These are phyloP conservation scores for Wickerhamomyces hampshirensis DNA, from an alignment of 805 yeast species.

Conservation along the genomic window DNA sequence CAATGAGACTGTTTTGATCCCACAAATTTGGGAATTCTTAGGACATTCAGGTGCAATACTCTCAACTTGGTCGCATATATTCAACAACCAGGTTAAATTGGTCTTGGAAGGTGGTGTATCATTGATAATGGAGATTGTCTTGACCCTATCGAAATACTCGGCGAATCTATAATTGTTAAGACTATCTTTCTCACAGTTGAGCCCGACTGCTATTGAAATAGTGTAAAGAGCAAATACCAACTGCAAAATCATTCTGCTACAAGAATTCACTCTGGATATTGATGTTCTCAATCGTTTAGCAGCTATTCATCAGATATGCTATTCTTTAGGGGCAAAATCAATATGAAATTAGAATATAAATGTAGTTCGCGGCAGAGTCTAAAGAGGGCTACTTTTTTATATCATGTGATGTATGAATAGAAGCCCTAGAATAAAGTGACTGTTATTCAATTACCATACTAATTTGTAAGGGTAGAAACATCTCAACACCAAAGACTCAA, in stretches of 20 bases:
- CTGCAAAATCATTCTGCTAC: too few relatives aligned
- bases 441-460: too few relatives aligned
- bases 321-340: too few relatives aligned
- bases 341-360: too few relatives aligned
- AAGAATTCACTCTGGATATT: too few relatives aligned
- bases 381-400: too few relatives aligned
- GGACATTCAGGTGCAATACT: conserved; percentile 50
- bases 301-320: too few relatives aligned
- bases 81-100: conserved; percentile 60
- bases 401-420: too few relatives aligned
- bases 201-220: conserved; percentile 3
- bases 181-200: conserved; percentile 19
- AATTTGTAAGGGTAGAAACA: too few relatives aligned
- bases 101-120: conserved; percentile 80
- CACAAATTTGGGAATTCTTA: conserved; percentile 72
- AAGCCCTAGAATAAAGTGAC: too few relatives aligned
- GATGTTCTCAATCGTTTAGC: too few relatives aligned
- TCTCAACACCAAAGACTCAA: conserved; percentile 14
- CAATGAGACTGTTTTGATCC: conserved; percentile 50
- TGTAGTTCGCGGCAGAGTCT: too few relatives aligned
- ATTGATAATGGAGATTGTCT: conserved; percentile 32
- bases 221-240: conserved; percentile 1
- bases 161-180: conserved; percentile 16
- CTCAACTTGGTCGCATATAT: conserved; percentile 52
- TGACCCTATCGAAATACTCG: conserved; percentile 42